These are phyloP conservation scores for Leishmania arabica DNA, from an alignment of 208 protist species.

Conservation along the genomic window DNA sequence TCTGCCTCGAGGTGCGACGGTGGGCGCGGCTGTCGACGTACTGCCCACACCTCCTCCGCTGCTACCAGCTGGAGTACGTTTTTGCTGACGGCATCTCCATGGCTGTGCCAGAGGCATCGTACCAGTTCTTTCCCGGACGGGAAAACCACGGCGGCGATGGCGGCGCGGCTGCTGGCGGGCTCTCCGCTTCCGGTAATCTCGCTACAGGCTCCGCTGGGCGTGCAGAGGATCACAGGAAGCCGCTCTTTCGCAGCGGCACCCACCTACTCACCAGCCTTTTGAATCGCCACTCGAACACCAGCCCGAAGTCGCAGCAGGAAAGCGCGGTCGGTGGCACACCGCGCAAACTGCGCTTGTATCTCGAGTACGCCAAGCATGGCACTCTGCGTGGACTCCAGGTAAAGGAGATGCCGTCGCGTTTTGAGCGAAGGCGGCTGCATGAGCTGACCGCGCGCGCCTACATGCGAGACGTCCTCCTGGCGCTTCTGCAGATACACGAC, in stretches of 20 bases:
- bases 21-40: constrained; percentile 52
- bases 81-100: constrained; percentile 21
- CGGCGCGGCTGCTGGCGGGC: not conserved
- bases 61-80: constrained; percentile 60
- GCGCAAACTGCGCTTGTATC: constrained; percentile 60
- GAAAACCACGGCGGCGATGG: not conserved
- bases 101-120: constrained; percentile 23
- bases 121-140: constrained; percentile 20
- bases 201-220: not conserved
- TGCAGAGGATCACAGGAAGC: constrained; percentile 6
- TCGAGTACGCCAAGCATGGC: constrained; percentile 68
- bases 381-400: constrained; percentile 55
- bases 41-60: constrained; percentile 50
- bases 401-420: constrained; percentile 53
- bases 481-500: constrained; percentile 79
- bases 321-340: not conserved
- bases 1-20: constrained; percentile 47
- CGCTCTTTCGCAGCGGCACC: not conserved
- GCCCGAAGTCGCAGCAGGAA: not conserved
- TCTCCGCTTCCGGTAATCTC: not conserved
- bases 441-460: constrained; percentile 75
- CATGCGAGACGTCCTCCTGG: constrained; percentile 81
- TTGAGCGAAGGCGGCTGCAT: constrained; percentile 56
- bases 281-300: not conserved
- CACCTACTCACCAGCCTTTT: not conserved